Evolutionary conservation across 2,329 filamentous ascomycete genomes (phyloP), one percentile per base, ranked within the genome.

Genomic region (Fusarium sp.): DNA sequence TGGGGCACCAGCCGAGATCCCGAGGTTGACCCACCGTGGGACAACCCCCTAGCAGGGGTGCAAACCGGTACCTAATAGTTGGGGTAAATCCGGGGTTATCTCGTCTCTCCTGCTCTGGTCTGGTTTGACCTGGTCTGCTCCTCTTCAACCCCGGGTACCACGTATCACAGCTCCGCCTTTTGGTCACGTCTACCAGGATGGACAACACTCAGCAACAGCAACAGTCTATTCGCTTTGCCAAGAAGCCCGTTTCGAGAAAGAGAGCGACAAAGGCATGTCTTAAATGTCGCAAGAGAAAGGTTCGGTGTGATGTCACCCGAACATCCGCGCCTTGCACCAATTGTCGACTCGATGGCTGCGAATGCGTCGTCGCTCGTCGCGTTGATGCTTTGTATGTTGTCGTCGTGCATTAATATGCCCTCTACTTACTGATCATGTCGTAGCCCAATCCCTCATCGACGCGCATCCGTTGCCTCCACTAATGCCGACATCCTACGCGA

Each of bases 281-380:
- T 29, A 72, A 63, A 38, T 72, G 70, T 33, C 69, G 70, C 10
- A 66, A 60, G 35, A 39, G 70, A 44, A 72, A 72, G 52, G 70
- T 72, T 10, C 61, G 70, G 5, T 72, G 70, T 41, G 70, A 72
- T 54, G 70, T 72, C 23, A 72, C 70, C 0, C 59, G 70, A 15
- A 72, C 70, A 6, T 56, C 59, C 2, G 48, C 65, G 29, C 69
- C 70, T 2, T 72, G 70, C 12, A 72, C 70, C 24, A 72, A 72
- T 23, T 72, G 70, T 29, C 67, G 70, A 24, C 61, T 72, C 4
- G 70, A 72, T 16, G 70, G 65, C 10, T 53, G 50, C 12, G 59
- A 62, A 20, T 72, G 69, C 7, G 50, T 70, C 15, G 57, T 72
- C 13, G 59, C 68, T 20, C 55, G 54, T 44, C 59, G 68, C 16